phyloP scores from a whole-genome alignment of 106 monocot genomes.

The Phalaenopsis aphrodite region DNA sequence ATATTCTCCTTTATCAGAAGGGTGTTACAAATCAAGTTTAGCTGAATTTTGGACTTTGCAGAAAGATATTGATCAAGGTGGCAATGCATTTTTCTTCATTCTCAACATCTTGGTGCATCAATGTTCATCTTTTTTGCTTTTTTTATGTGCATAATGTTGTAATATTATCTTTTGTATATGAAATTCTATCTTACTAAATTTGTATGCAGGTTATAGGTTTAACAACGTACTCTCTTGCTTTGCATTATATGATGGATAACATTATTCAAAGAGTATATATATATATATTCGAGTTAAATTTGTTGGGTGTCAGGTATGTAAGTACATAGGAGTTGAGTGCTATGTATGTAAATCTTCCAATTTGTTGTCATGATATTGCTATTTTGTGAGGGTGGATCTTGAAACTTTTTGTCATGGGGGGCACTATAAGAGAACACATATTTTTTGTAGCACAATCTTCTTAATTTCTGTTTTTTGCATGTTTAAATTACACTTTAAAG shows the following conservation, averaged over 20 bases:
- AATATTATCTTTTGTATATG: neutral
- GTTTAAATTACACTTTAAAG: too few relatives aligned
- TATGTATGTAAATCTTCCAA: too few relatives aligned
- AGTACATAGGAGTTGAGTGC: too few relatives aligned
- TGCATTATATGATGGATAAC: conserved; percentile 75
- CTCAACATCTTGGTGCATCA: conserved; percentile 77
- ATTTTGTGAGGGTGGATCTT: too few relatives aligned
- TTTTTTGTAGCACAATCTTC: too few relatives aligned
- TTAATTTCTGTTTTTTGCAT: too few relatives aligned
- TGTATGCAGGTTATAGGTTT: conserved; percentile 62
- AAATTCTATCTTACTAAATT: neutral
- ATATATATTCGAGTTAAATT: too few relatives aligned
- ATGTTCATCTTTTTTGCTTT: neutral
- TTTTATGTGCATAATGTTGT: too few relatives aligned
- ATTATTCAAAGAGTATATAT: conserved; percentile 43
- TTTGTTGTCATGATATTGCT: too few relatives aligned
- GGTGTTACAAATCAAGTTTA: neutral
- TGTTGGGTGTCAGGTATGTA: too few relatives aligned
- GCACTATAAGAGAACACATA: too few relatives aligned
- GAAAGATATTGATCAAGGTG: conserved; percentile 69
- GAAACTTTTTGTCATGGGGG: too few relatives aligned
- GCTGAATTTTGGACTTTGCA: conserved; percentile 27
- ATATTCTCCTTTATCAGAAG: neutral
- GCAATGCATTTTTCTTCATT: conserved; percentile 83
- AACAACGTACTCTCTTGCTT: conserved; percentile 69